Evolutionary conservation across 495 filamentous ascomycete genomes (phyloP), one percentile per base, ranked within the genome.

Genomic region (Neurospora tetrasperma): DNA sequence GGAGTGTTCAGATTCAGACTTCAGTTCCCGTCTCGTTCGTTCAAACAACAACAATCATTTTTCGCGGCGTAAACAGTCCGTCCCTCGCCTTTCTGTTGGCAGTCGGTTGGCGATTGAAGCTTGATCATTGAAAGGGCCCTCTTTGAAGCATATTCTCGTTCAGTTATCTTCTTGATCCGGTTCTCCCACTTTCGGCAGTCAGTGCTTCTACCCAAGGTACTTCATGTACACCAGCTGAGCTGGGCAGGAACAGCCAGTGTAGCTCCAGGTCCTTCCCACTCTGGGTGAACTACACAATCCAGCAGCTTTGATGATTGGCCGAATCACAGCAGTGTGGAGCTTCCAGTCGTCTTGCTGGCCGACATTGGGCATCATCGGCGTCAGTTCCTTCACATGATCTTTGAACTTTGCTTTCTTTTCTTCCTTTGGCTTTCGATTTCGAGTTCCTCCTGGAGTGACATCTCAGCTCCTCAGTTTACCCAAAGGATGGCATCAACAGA

Each of bases 401-500:
- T 66, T 66, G 54, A 18, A 0, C 54, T 66, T 31, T 7, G 7
- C 12, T 3, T 62, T 12, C 3, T 35, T 16, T 27, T 16, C n/a
- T 27, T 59, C 48, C 20, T 59, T 31, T 62, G 23, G 54, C 7
- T 31, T 18, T 16, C 54, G 3, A 62, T 1, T 35, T 62, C 27
- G 2, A 31, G 27, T 31, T 31, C 12, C 31, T 35, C 12, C 23
- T 9, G 12, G 54, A 62, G 23, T 16, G 46, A 62, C 12, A 31
- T 62, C 18, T 5, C 20, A 11, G 20, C 5, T 27, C 20, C 4
- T 2, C 2, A 27, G 12, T 14, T 0, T 1, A 23, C 20, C 62
- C 75, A 69, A 40, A 82, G 78, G 76, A 82, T 79, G 77, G 73
- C 66, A 2, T 40, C 48, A 39, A 81, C 79, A 77, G 48, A 74